These are phyloP conservation scores for Sporisorium graminicola DNA, from an alignment of 1,284 basidiomycete species.

Conservation along the genomic window DNA sequence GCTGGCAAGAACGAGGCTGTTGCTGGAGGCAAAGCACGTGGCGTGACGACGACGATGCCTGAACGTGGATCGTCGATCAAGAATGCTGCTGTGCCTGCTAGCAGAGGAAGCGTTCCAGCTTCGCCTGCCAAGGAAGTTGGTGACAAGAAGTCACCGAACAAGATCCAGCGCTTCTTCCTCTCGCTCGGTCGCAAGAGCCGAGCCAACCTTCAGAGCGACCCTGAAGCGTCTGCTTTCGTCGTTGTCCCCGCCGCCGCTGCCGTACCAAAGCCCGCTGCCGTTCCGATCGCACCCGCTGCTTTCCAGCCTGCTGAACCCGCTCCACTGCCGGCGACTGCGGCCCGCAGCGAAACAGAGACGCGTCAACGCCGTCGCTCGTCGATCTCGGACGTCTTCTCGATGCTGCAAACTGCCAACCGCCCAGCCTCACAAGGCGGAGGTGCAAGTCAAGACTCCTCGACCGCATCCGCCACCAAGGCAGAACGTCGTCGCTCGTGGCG, in stretches of 20 bases:
- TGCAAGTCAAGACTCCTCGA: neutral
- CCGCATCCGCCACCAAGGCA: neutral
- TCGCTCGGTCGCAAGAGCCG: slow-evolving; percentile 29
- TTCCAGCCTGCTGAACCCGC: neutral
- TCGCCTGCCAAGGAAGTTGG: neutral
- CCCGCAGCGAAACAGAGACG: slow-evolving; percentile 5
- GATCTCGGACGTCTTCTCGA: slow-evolving; percentile 36
- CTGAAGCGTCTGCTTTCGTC: neutral
- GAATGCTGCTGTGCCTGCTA: neutral
- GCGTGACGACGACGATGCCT: neutral
- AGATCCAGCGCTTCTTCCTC: slow-evolving; percentile 41
- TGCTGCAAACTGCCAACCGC: slow-evolving; percentile 16
- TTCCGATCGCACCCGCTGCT: neutral
- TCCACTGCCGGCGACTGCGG: neutral
- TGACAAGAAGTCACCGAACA: slow-evolving; percentile 18
- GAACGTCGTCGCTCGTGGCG: slow-evolving; percentile 38
- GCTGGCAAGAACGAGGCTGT: neutral
- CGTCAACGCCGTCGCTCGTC: slow-evolving; percentile 18
- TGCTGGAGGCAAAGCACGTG: neutral
- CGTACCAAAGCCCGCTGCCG: neutral
- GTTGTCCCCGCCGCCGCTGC: neutral
- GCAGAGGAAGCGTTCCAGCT: too few relatives aligned
- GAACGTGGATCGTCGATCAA: neutral
- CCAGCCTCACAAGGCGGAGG: neutral
- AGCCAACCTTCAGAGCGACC: slow-evolving; percentile 6